These are phyloP conservation scores for Hypoxylon sp. DNA, from an alignment of 2,329 filamentous ascomycete genomes.

Conservation along the genomic window DNA sequence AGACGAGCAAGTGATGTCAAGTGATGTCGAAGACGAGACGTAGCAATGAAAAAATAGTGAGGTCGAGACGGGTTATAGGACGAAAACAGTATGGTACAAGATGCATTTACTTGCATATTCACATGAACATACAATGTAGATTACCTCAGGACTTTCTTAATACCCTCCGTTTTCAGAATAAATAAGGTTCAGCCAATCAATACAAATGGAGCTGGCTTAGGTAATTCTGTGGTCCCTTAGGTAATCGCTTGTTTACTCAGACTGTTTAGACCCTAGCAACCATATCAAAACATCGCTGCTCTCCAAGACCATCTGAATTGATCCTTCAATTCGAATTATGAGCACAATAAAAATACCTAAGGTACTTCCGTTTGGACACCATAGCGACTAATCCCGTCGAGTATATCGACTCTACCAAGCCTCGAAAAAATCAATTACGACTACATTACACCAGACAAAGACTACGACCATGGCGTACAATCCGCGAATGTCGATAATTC, in stretches of 20 bases:
- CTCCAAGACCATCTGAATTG: constrained; percentile 5
- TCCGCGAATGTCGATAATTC: constrained; percentile 67
- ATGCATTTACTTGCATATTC: no score
- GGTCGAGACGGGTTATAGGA: no score
- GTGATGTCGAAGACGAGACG: background rate
- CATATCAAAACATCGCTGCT: constrained; percentile 34
- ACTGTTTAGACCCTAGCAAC: constrained; percentile 35
- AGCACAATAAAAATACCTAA: constrained; percentile 6
- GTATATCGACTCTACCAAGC: background rate
- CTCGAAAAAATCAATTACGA: background rate
- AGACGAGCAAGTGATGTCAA: background rate
- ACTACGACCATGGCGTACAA: constrained; percentile 63
- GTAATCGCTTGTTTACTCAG: constrained; percentile 27
- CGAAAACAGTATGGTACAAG: no score
- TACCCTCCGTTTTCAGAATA: no score
- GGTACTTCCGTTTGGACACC: background rate
- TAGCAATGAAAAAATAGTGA: no score
- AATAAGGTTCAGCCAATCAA: constrained; percentile 16
- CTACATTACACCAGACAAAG: background rate
- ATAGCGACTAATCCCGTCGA: background rate
- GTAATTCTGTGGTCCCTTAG: background rate
- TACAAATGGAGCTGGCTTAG: background rate
- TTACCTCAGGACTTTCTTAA: no score
- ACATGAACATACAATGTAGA: no score
- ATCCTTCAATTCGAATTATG: background rate